Percentiles rank a stretch among this genome's conserved stretches.
Evolutionary conservation across 768 basidiomycete genomes (phyloP).

Genomic region (Xerocomus brunneocitrinus): DNA sequence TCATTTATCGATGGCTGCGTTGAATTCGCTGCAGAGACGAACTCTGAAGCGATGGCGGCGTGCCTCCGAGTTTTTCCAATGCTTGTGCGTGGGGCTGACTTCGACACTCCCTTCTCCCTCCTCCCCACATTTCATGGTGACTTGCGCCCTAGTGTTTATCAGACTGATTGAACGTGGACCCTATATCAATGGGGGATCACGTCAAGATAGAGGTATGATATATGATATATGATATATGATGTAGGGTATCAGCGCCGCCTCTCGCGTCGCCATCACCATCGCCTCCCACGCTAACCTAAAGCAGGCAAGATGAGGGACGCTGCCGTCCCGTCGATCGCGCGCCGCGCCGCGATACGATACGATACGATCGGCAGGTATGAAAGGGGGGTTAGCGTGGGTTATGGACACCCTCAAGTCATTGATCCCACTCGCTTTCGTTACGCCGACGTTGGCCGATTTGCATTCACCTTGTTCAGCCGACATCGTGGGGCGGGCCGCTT

Average conservation of each 20-base stretch:
- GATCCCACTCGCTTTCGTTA: background rate
- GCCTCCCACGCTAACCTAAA: background rate
- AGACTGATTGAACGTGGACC: background rate
- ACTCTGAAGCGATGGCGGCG: background rate
- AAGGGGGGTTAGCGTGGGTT: background rate
- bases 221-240: background rate
- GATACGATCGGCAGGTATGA: background rate
- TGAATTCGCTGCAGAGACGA: background rate
- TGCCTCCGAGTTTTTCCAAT: background rate
- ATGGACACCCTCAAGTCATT: background rate
- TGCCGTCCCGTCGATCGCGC: background rate
- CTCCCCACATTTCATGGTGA: background rate
- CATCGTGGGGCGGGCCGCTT: background rate
- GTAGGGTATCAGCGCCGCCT: background rate
- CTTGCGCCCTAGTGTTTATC: background rate
- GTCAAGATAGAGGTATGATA: background rate
- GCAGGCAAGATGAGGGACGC: background rate
- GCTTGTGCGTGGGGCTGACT: background rate
- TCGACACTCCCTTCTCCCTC: background rate
- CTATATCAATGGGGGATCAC: background rate
- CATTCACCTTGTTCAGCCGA: background rate
- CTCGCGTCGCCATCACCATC: background rate
- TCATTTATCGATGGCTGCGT: background rate
- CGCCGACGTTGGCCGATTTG: background rate
- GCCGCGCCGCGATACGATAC: background rate